Evolutionary conservation across 495 filamentous ascomycete genomes (phyloP), one percentile per base, ranked within the genome.

Genomic region (Clavariopsis aquatica): DNA sequence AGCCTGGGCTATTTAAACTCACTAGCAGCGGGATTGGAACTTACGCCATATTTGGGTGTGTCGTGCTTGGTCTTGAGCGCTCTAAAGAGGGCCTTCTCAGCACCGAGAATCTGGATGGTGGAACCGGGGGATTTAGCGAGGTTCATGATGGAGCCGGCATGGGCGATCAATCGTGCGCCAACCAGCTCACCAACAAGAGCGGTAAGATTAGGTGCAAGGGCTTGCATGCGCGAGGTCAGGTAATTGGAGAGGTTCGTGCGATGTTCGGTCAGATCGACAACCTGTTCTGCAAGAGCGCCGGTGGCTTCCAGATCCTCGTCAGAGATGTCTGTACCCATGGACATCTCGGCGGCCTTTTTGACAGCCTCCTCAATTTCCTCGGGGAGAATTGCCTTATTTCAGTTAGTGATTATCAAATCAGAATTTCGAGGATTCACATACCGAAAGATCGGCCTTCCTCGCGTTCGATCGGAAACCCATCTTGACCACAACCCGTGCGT

Each of bases 51-150:
- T 80, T 99, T 99, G 68, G 94, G 94, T 13, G 94, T 99, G 72
- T 98, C 91, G 75, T 98, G 94, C 81, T 99, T 99, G 19, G 95
- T 99, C 83, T 99, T 99, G 62, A 99, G 80, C 20, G 94, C 94
- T 65, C 94, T 86, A 85, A 99, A 99, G 58, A 99, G 86, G 4
- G 94, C 94, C 82, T 99, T 99, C 79, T 99, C 94, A 60, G 94
- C 94, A 77, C 94, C 94, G 9, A 99, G 85, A 73, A 99, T 97
- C 80, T 99, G 94, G 62, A 99, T 87, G 46, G 94, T 99, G 72
- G 87, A 92, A 77, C 92, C 93, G 60, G 94, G 92, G 74, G 89
- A 92, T 84, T 99, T 99, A 75, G 94, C 92, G 43, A 99, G 84
- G 80, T 88, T 96, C 86, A 94, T 88, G 61, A 99, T 82, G 57